Evolutionary conservation across 345 rosid species (phyloP).

Genomic region (Ailanthus altissimus): DNA sequence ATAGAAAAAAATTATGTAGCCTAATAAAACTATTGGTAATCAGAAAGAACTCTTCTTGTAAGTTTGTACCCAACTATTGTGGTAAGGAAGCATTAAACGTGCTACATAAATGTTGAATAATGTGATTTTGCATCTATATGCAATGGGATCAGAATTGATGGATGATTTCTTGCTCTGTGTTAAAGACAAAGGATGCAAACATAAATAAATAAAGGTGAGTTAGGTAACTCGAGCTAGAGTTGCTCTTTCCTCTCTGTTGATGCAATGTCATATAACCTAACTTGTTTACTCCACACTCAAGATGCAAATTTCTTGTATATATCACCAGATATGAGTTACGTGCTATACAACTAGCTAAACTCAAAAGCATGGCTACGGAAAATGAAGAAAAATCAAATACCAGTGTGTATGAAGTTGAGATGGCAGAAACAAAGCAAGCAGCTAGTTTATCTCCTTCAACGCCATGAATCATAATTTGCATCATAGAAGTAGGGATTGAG

Average conservation of each 20-base stretch:
- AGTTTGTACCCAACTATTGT: not conserved
- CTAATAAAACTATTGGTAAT: not conserved
- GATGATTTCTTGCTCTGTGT: not conserved
- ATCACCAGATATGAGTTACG: conserved; percentile 52
- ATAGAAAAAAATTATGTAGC: not conserved
- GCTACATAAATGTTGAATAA: not conserved
- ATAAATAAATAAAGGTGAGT: not conserved
- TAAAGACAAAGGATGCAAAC: not conserved
- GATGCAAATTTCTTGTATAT: not conserved
- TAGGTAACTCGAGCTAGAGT: not conserved
- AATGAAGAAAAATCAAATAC: conserved; percentile 31
- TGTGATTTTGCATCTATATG: not conserved
- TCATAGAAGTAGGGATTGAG: conserved; percentile 1
- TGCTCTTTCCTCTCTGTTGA: not conserved
- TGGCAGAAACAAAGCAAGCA: conserved; percentile 50
- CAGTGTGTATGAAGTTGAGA: conserved; percentile 52
- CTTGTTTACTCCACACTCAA: not conserved
- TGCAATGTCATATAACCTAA: not conserved
- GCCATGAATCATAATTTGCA: conserved; percentile 27
- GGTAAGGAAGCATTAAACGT: not conserved
- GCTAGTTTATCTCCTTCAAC: conserved; percentile 30
- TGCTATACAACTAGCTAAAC: conserved; percentile 43
- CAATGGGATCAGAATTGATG: not conserved
- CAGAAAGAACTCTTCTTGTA: not conserved
- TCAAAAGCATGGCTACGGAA: conserved; percentile 39